Conservation (phyloP, 2,329 filamentous ascomycete species). For the Huntiella moniliformis region DNA sequence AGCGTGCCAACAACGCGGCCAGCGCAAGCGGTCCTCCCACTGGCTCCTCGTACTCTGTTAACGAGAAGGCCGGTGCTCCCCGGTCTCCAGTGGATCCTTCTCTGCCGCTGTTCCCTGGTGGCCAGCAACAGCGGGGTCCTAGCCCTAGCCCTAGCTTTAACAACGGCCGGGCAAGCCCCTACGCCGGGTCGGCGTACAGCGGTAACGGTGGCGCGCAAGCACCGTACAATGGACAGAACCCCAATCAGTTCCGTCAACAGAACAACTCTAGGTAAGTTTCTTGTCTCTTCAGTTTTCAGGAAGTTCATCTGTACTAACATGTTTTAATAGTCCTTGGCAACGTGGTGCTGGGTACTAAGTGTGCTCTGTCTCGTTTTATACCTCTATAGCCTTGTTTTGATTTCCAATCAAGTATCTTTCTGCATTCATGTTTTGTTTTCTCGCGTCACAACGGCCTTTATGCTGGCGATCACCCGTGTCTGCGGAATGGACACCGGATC, state of each 20-base stretch:
- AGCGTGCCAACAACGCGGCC: slow-evolving; percentile 19
- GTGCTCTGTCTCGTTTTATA: slow-evolving; percentile 12
- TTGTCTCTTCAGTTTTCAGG: neutral
- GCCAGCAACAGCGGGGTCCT: slow-evolving; percentile 17
- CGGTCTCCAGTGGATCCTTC: slow-evolving; percentile 25
- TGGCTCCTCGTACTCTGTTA: slow-evolving; percentile 12
- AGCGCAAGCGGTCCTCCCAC: slow-evolving; percentile 15
- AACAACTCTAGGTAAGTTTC: slow-evolving; percentile 22
- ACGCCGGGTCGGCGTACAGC: slow-evolving; percentile 17
- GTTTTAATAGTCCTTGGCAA: slow-evolving; percentile 23
- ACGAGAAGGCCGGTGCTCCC: slow-evolving; percentile 15
- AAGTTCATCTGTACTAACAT: neutral
- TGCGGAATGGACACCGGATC: too few species aligned
- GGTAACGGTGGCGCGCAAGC: slow-evolving; percentile 14
- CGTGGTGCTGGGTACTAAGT: slow-evolving; percentile 26
- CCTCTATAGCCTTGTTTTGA: slow-evolving; percentile 9
- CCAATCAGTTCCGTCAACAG: slow-evolving; percentile 18
- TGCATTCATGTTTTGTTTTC: slow-evolving; percentile 3
- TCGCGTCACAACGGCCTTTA: neutral
- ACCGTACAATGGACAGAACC: slow-evolving; percentile 19
- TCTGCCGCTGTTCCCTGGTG: slow-evolving; percentile 25
- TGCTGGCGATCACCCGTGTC: too few species aligned
- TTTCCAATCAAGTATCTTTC: slow-evolving; percentile 11
- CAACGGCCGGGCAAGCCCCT: slow-evolving; percentile 17
- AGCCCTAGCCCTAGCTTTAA: slow-evolving; percentile 19